These are phyloP conservation scores for Populus hybrid DNA, from an alignment of 441 rosid genomes.

Conservation along the genomic window DNA sequence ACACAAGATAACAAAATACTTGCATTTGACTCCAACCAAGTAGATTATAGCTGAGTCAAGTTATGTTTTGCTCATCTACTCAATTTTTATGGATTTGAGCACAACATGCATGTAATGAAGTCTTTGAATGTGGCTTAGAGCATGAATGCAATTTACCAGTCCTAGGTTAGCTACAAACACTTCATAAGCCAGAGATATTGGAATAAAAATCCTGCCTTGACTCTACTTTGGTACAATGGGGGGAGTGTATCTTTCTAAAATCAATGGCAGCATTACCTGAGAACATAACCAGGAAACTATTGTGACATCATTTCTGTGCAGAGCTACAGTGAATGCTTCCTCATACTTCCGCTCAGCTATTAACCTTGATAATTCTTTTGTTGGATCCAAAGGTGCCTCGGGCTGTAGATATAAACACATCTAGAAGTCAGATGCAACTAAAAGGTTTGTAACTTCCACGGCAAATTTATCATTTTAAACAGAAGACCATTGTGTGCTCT, in stretches of 20 bases:
- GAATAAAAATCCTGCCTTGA: background rate
- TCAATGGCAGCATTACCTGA: conserved; percentile 40
- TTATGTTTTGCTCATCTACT: background rate
- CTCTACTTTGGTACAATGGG: background rate
- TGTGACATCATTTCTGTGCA: conserved; percentile 72
- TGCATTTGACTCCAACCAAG: background rate
- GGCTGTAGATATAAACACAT: conserved; percentile 26
- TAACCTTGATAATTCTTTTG: conserved; percentile 59
- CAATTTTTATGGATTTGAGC: background rate
- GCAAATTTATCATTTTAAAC: background rate
- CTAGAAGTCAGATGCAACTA: conserved; percentile 6
- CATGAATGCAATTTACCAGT: background rate
- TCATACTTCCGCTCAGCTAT: conserved; percentile 58
- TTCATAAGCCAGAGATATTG: background rate
- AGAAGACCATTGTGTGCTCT: background rate
- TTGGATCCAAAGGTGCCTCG: conserved; percentile 64
- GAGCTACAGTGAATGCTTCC: conserved; percentile 69
- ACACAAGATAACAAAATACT: background rate
- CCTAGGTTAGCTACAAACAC: background rate
- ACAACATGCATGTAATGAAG: background rate
- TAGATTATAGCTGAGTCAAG: background rate
- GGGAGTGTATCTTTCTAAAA: background rate
- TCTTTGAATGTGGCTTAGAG: background rate
- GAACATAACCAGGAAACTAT: conserved; percentile 80
- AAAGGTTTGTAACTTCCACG: background rate